Base-by-base conservation (phyloP, 371 early-diverging fungal species). In the Haplosporangium sp. region DNA sequence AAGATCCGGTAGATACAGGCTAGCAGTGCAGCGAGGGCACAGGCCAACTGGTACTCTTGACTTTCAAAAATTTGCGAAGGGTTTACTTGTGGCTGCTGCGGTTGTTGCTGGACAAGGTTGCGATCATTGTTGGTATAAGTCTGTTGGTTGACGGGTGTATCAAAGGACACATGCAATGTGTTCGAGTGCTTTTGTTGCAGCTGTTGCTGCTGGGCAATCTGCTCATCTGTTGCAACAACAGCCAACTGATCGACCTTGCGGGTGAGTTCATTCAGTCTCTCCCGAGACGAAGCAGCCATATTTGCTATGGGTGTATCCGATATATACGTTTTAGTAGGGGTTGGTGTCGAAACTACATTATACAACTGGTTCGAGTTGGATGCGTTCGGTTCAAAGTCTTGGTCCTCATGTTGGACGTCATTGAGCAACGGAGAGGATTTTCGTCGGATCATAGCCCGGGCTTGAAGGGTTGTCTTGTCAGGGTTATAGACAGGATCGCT, bases 11-110 rank as follows among this genome's bases (percentile, higher is more conserved):
- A 80, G 29, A 62, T 69, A 9, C 80, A 80, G 1, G 80, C 73
- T 6, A 80, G 54, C 56, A 73, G 48, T 6, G 80, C 80, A 5
- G 80, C 80, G 16, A 80, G 60, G 0, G 80, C 69, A 55, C 80
- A 80, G 61, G 80, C 80, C 57, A 80, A 18, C 48, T 80, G 80
- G 41, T 80, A 80, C 41, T 80, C 80, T 57, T 73, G 69, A 50
- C 73, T 80, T 21, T 80, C 80, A 59, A 73, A 80, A n/a, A 80
- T 20, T 13, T 73, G 65, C 5, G 69, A 51, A 0, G 58, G 53
- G 21, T 73, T 64, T 37, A 80, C 36, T 5, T 23, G 55, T 13
- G 38, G 40, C 21, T 59, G 68, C 38, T 46, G 56, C n/a, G 55
- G 67, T 5, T 52, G 53, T 13, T 60, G 60, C 20, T 14, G 50